Base-by-base conservation (phyloP, 164 flowering plant genomes). In the Magnolia sinica region DNA sequence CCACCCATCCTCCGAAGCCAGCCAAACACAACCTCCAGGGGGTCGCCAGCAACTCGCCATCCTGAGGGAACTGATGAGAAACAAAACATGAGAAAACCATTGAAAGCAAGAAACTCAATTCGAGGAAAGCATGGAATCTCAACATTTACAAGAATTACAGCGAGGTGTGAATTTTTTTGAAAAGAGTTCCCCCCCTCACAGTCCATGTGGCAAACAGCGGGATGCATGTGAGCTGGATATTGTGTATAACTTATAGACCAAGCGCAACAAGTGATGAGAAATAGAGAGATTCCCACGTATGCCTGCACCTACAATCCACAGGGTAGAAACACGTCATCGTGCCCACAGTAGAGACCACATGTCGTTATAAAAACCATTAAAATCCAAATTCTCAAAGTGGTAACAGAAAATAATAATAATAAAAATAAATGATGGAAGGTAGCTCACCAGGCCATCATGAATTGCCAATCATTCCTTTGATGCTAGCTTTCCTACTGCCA, bases 401-500 rank as follows among this genome's bases (percentile, higher is more conserved):
- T 31, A 52, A 76, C 29, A 22, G 65, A 64, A 79, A 65, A 71
- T 37, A 37, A 37, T 4, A 37, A 37, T 4, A 37, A 37, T 4
- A 11, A 1, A 14, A 63, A 27, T 13, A 58, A 29, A 65, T 1
- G 13, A 20, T 65, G 52, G 49, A 68, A n/a, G 70, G 50, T 19
- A 75, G 74, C 83, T 79, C 74, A 84, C 87, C 81, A 80, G 49
- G 72, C 52, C 76, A 67, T 61, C 73, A 64, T 51, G 50, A 66
- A 61, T 76, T 23, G 51, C 71, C 19, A 8, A 71, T 37, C 70
- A 77, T 64, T 75, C 72, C 49, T 70, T 18, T 23, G 10, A 50
- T 24, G 37, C 73, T 65, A 55, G 37, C 73, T 65, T 66, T 73
- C 66, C 80, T 89, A 89, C 68, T 85, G 90, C 91, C 91, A 90